Evolutionary conservation across 163 green algal species (phyloP).

Genomic region (Botryococcus braunii): DNA sequence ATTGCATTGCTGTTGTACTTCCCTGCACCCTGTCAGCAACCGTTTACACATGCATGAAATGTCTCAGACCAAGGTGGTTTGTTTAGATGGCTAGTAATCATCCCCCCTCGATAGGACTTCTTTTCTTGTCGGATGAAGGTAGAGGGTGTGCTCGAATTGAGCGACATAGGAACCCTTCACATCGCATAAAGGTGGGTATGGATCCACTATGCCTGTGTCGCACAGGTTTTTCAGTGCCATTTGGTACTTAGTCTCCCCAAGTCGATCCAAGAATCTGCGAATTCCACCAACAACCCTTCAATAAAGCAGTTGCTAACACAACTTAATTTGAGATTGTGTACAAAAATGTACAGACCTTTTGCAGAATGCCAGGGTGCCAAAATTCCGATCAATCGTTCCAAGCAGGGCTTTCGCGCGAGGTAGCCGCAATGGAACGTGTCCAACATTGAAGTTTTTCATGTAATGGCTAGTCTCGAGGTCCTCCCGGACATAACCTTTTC

Average conservation of each 20-base stretch:
- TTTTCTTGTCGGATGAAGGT: constrained; percentile 88
- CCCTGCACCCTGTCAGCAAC: too few species aligned
- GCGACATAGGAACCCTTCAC: constrained; percentile 87
- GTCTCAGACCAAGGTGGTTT: neutral
- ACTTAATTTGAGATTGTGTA: neutral
- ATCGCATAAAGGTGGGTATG: constrained; percentile 93
- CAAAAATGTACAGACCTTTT: constrained; percentile 35
- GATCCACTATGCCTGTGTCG: constrained; percentile 83
- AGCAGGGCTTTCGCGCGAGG: constrained; percentile 90
- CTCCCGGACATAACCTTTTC: constrained; percentile 81
- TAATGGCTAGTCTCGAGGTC: constrained; percentile 98
- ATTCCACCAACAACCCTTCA: neutral
- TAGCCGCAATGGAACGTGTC: constrained; percentile 88
- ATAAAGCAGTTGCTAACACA: neutral
- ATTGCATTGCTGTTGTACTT: too few species aligned
- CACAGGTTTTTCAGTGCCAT: constrained; percentile 98
- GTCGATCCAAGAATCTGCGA: constrained; percentile 80
- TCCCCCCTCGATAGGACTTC: constrained; percentile 90
- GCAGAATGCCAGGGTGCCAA: constrained; percentile 98
- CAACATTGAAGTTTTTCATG: constrained; percentile 97
- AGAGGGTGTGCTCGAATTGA: constrained; percentile 98
- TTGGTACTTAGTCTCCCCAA: constrained; percentile 96
- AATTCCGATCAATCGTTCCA: constrained; percentile 90
- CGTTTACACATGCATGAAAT: neutral
- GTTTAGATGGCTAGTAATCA: constrained; percentile 96